These are phyloP conservation scores for Pneumocystis jirovecii DNA, from an alignment of 1,139 yeast species.

Conservation along the genomic window DNA sequence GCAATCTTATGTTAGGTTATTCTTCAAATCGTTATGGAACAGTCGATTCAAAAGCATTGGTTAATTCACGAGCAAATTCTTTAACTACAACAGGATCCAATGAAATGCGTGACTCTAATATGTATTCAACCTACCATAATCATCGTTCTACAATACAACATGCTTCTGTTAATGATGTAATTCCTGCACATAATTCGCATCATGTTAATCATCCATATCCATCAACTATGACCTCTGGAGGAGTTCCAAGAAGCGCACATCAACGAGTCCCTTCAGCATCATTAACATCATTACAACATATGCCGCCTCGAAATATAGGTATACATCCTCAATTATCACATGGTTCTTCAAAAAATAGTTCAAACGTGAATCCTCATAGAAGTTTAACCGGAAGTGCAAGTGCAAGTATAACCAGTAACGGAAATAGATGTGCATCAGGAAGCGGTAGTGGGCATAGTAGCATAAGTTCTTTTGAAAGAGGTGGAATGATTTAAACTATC, in stretches of 20 bases:
- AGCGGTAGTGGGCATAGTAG: constrained; percentile 1
- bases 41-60: neutral
- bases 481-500: neutral
- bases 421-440: neutral
- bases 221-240: neutral
- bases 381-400: neutral
- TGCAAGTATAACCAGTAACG: neutral
- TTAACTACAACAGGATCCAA: neutral
- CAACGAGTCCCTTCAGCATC: neutral
- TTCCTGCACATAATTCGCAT: neutral
- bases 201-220: neutral
- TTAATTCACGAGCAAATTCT: neutral
- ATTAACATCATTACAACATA: neutral
- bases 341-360: neutral
- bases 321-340: neutral
- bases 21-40: constrained; percentile 1
- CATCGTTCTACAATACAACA: neutral
- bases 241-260: neutral
- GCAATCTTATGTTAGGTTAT: neutral
- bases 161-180: neutral
- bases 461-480: neutral
- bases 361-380: neutral
- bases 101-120: neutral
- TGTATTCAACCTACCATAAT: neutral
- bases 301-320: neutral